Evolutionary conservation across 352 stramenopile species (phyloP).

Genomic region (Thalassiosira exigua): DNA sequence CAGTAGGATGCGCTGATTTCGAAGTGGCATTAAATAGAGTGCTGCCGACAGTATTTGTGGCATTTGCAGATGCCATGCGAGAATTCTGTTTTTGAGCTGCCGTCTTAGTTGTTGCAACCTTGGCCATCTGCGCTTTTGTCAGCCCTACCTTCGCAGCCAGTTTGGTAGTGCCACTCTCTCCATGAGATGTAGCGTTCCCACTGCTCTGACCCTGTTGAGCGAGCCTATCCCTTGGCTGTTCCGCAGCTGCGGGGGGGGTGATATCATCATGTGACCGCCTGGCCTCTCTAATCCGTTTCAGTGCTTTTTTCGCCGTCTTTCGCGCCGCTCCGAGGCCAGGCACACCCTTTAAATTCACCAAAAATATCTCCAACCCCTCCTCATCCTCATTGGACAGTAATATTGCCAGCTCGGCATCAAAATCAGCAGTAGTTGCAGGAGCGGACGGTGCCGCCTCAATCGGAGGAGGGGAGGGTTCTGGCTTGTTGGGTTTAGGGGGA

Average conservation of each 20-base stretch:
- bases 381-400: conserved; percentile 65
- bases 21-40: no score
- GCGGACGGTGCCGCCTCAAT: neutral
- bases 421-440: conserved; percentile 22
- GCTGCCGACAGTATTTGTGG: neutral
- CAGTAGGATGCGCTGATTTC: no score
- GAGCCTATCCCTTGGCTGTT: neutral
- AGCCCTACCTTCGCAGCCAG: conserved; percentile 19
- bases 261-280: no score
- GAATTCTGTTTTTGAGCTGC: neutral
- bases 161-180: no score
- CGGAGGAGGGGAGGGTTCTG: conserved; percentile 5
- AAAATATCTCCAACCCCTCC: conserved; percentile 74
- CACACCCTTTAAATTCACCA: conserved; percentile 78
- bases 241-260: neutral
- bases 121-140: conserved; percentile 3
- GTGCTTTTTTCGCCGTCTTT: conserved; percentile 85
- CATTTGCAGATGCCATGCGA: conserved; percentile 1
- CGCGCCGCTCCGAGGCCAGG: conserved; percentile 74
- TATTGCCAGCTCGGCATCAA: conserved; percentile 52
- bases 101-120: no score
- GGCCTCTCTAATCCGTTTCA: conserved; percentile 74
- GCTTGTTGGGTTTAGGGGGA: conserved; percentile 12
- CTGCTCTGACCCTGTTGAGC: neutral
- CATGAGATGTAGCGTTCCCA: neutral